Base-by-base conservation (phyloP, 2,329 filamentous ascomycete species). In the Curvularia eragrostidis region DNA sequence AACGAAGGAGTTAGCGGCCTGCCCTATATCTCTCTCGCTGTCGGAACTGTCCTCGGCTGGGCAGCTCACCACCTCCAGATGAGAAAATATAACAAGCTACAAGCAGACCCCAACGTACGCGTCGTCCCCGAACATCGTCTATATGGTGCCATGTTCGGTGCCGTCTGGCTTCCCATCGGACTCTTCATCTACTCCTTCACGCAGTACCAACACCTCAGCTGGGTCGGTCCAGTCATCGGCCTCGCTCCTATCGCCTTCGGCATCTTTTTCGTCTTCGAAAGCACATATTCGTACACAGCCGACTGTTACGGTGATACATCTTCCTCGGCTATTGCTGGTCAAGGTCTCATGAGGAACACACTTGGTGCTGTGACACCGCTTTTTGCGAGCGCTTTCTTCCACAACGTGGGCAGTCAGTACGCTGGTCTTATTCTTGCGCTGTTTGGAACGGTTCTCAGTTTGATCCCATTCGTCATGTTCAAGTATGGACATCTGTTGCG, bases 341-440 rank as follows among this genome's bases (percentile, higher is more conserved):
- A 84, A 68, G 81, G 81, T 19, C 75, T 84, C 53, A 80, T 84
- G 78, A 75, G 82, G 18, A 84, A 84, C 62, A 82, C 81, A 0
- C 78, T 84, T 1, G 82, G 82, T 42, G 82, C 82, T 2, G 80
- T 84, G 0, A 81, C 82, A 23, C 82, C 82, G 0, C 68, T 84
- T 12, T 84, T 84, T 59, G 82, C 82, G 12, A 79, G 74, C 30
- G 79, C 82, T 46, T 83, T 84, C 70, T 84, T 84, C 70, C 78
- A 82, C 62, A 83, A 83, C 52, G 73, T 84, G 13, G 82, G 82
- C 3, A 83, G 80, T 58, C 81, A 83, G 66, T 84, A 80, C 52
- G 82, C 82, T 1, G 82, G 82, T 9, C 65, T 84, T 18, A 75
- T 84, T 18, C 63, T 84, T 52, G 77, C 81, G 0, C 59, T 83